A percentile compares a stretch with the other conserved stretches of the same genome.
phyloP scores from a whole-genome alignment of 768 basidiomycete genomes.

The Collybia sordida region DNA sequence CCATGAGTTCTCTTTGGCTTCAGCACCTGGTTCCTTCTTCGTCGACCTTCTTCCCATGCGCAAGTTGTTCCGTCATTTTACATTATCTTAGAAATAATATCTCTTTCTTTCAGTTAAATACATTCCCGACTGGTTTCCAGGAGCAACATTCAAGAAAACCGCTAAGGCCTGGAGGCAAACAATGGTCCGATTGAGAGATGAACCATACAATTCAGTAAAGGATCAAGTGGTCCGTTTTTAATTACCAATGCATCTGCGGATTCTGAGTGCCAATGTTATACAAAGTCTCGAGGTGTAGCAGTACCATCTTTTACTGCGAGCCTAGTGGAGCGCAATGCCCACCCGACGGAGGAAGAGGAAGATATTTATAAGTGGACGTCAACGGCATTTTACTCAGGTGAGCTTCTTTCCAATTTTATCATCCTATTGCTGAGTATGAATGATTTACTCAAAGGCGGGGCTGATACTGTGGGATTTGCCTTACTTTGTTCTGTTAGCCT shows the following conservation, averaged over 20 bases:
- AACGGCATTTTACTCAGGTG: constrained; percentile 6
- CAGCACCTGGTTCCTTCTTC: constrained; percentile 13
- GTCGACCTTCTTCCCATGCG: constrained; percentile 14
- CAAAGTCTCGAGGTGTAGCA: constrained; percentile 1
- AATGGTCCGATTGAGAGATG: constrained; percentile 25
- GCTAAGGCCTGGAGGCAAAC: constrained; percentile 30
- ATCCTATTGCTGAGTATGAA: background rate
- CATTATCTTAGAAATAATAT: background rate
- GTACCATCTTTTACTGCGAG: constrained; percentile 1
- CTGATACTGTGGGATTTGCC: constrained; percentile 7
- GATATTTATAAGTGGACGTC: constrained; percentile 7
- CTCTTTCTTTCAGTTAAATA: constrained; percentile 11
- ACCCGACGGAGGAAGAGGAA: constrained; percentile 3
- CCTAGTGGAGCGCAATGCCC: constrained; percentile 1
- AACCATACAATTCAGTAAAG: constrained; percentile 31
- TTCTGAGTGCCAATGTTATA: background rate
- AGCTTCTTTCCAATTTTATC: background rate
- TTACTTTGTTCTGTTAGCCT: background rate
- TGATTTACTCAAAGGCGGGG: constrained; percentile 4
- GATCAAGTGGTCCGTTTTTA: constrained; percentile 23
- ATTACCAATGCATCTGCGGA: background rate
- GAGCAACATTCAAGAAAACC: constrained; percentile 35
- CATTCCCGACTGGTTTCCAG: constrained; percentile 31
- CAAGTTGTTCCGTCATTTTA: background rate
- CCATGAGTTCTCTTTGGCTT: constrained; percentile 10